phyloP scores from a whole-genome alignment of 2,329 filamentous ascomycete genomes.

The Colletotrichum incanum region DNA sequence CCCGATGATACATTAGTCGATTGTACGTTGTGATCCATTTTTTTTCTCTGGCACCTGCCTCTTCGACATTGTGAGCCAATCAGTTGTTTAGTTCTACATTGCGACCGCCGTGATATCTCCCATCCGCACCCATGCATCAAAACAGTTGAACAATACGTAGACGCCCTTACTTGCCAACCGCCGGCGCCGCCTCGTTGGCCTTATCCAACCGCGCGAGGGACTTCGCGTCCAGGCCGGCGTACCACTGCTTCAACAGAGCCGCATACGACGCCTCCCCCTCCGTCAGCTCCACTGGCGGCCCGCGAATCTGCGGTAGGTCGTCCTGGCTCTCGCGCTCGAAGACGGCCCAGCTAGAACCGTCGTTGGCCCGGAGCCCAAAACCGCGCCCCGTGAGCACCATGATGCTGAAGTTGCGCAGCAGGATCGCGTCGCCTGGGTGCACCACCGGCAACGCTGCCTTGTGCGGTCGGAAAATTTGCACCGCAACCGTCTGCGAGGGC shows the following conservation, averaged over 20 bases:
- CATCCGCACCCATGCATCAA: background rate
- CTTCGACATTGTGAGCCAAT: background rate
- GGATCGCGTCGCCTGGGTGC: constrained; percentile 69
- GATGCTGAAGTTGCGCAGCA: constrained; percentile 71
- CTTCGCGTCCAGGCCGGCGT: constrained; percentile 62
- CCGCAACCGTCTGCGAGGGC: constrained; percentile 66
- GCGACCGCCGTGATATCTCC: constrained; percentile 10
- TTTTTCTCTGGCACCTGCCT: constrained; percentile 5
- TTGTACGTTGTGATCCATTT: constrained; percentile 15
- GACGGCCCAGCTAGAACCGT: constrained; percentile 74
- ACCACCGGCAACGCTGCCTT: constrained; percentile 70
- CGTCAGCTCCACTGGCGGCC: constrained; percentile 72
- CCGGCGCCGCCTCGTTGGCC: constrained; percentile 59
- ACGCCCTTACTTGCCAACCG: constrained; percentile 43
- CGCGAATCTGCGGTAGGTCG: constrained; percentile 68
- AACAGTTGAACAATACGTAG: background rate
- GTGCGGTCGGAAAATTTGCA: constrained; percentile 73
- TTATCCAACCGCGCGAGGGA: constrained; percentile 64
- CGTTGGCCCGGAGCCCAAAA: constrained; percentile 70
- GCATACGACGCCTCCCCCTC: constrained; percentile 66
- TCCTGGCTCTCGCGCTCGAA: constrained; percentile 63
- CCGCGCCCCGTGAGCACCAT: constrained; percentile 68
- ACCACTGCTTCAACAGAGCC: constrained; percentile 65
- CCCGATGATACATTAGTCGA: constrained; percentile 30
- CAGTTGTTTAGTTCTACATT: background rate